Conservation (phyloP, 352 stramenopile species). For the Plasmopara viticola region DNA sequence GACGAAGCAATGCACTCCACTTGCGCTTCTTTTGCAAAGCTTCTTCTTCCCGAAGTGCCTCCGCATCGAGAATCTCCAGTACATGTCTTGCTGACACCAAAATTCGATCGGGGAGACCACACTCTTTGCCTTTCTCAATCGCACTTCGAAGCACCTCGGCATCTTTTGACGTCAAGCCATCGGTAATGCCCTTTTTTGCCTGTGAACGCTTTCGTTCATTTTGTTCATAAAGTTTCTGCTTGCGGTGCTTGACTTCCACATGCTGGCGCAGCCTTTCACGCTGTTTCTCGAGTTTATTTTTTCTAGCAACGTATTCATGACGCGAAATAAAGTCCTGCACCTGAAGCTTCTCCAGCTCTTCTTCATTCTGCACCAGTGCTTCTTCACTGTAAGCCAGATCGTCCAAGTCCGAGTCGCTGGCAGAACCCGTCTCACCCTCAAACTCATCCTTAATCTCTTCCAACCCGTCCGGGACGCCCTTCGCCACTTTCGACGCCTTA, state of each 20-base stretch:
- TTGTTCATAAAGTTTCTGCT: constrained; percentile 61
- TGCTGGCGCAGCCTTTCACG: constrained; percentile 51
- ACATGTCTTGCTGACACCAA: constrained; percentile 71
- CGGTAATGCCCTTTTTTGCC: constrained; percentile 66
- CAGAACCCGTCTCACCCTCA: constrained; percentile 26
- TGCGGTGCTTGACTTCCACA: constrained; percentile 54
- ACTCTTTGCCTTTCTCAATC: constrained; percentile 75
- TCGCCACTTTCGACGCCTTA: constrained; percentile 50
- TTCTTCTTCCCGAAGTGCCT: constrained; percentile 61
- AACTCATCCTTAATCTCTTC: constrained; percentile 37
- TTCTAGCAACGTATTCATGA: constrained; percentile 72
- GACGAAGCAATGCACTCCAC: constrained; percentile 50
- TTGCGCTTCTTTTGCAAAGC: constrained; percentile 53
- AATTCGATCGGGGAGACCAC: constrained; percentile 46
- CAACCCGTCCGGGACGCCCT: constrained; percentile 39
- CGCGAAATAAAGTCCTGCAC: constrained; percentile 60
- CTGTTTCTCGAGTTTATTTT: constrained; percentile 65
- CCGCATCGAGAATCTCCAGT: constrained; percentile 67
- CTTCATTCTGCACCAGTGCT: constrained; percentile 56
- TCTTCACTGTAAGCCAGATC: constrained; percentile 57
- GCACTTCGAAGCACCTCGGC: constrained; percentile 35
- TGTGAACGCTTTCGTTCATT: constrained; percentile 45
- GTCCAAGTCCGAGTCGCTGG: constrained; percentile 60
- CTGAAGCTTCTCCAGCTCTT: constrained; percentile 65
- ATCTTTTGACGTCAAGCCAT: constrained; percentile 59